Evolutionary conservation across 1,139 yeast species (phyloP), one percentile per base, ranked within the genome.

Genomic region (Saccharomyces hybrid): DNA sequence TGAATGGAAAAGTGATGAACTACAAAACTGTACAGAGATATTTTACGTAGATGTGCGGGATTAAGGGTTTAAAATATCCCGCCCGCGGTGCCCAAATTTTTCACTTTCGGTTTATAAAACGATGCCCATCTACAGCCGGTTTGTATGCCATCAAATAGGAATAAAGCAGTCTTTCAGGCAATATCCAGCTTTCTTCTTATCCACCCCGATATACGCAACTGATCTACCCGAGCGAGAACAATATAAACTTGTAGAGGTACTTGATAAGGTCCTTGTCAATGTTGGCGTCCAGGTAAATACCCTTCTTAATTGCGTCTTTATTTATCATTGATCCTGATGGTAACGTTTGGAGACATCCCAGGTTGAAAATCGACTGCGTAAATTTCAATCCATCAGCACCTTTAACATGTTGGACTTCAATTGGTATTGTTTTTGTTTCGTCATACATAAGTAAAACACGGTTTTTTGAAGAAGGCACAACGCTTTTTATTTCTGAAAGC

Each of bases 31-130:
- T 19, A 14, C 42, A 34, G 42, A 34, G 21, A 34, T 34, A 34
- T 34, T 34, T 34, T 34, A 34, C 42, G 42, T 34, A 34, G 42
- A 34, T 34, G 42, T 34, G 42, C 42, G 42, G 42, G 42, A 34
- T 34, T 34, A 34, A 34, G 42, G 42, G 42, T 34, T 34, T 34
- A 9, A 34, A 34, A 16, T 34, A 9, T 34, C 42, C 21, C 21
- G 42, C 21, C 21, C 42, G 42, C 14, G 42, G 42, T 19, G 42
- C 21, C 21, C 21, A 34, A 34, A 16, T 34, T 34, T 34, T 34
- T 34, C 42, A 34, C 21, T 16, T 14, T 34, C 42, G 42, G 42
- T 12, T 34, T 34, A 11, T 16, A 34, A 14, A 34, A 34, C 16
- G 42, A 34, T 34, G 42, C 42, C 42, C 42, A 14, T 7, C 21